These are phyloP conservation scores for Neurospora intermedia DNA, from an alignment of 495 filamentous ascomycete species.

Conservation along the genomic window DNA sequence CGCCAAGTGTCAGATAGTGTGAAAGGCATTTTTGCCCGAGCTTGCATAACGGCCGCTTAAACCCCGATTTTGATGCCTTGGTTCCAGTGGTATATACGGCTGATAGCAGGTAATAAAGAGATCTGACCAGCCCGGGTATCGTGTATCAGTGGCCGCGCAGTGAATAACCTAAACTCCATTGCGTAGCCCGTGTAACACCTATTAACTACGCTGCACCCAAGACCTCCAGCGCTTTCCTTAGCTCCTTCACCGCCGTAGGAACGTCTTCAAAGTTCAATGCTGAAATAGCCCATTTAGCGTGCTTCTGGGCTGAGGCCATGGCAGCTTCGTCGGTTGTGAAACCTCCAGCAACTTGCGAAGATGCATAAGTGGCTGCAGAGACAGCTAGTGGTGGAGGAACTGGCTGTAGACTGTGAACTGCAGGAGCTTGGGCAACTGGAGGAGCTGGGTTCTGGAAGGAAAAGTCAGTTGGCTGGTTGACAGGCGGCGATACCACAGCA, in stretches of 20 bases:
- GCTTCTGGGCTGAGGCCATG: conserved; percentile 77
- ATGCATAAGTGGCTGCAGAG: conserved; percentile 5
- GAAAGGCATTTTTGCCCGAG: not conserved
- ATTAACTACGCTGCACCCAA: conserved; percentile 42
- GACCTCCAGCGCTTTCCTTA: conserved; percentile 60
- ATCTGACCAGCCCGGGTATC: not conserved
- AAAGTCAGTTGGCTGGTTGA: conserved; percentile 13
- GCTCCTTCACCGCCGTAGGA: conserved; percentile 76
- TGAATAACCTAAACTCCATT: not conserved
- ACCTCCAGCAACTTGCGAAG: conserved; percentile 4
- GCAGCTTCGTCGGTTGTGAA: conserved; percentile 56
- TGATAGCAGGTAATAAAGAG: not conserved
- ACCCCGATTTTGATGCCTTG: not conserved
- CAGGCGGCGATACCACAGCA: conserved; percentile 19
- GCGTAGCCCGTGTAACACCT: not conserved
- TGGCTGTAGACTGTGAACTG: not conserved
- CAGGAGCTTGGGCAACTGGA: conserved; percentile 6
- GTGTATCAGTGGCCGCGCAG: not conserved
- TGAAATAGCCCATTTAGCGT: conserved; percentile 94
- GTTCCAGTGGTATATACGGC: not conserved
- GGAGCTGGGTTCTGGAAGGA: conserved; percentile 14
- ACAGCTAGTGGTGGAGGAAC: conserved; percentile 3
- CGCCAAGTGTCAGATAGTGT: not conserved
- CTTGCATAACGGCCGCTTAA: conserved; percentile 1
- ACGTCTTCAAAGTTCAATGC: conserved; percentile 96